These are phyloP conservation scores for Marasmius sp. DNA, from an alignment of 1,284 basidiomycete species.

Conservation along the genomic window DNA sequence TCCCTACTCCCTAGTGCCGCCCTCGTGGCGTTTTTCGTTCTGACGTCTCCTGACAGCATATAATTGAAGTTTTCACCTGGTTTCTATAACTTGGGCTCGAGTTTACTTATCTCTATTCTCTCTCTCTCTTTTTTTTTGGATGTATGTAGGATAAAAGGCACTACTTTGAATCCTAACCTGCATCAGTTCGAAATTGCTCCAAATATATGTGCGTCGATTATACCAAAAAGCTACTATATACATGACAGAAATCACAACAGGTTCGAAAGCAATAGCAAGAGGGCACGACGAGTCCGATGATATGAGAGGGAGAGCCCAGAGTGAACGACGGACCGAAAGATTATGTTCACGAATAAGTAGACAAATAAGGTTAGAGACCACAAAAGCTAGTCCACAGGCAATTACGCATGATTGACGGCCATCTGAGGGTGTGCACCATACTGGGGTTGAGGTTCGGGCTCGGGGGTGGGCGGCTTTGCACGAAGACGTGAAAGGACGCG, in stretches of 20 bases:
- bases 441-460: constrained; percentile 23
- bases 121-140: no score
- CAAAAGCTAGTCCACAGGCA: not conserved
- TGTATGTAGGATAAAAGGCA: no score
- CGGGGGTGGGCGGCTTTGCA: constrained; percentile 48
- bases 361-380: not conserved
- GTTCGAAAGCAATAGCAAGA: not conserved
- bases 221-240: not conserved
- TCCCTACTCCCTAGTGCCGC: not conserved
- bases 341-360: not conserved
- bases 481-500: constrained; percentile 56
- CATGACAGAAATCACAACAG: not conserved
- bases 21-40: not conserved
- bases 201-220: not conserved
- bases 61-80: no score
- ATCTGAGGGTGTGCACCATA: not conserved
- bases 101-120: no score
- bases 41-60: no score
- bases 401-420: not conserved
- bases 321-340: not conserved
- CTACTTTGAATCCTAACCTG: no score
- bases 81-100: no score
- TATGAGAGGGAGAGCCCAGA: not conserved
- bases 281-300: not conserved
- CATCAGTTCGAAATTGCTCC: not conserved